Percentiles rank a stretch among this genome's conserved stretches.
phyloP scores from a whole-genome alignment of 768 basidiomycete genomes.

The Kwoniella sp. region DNA sequence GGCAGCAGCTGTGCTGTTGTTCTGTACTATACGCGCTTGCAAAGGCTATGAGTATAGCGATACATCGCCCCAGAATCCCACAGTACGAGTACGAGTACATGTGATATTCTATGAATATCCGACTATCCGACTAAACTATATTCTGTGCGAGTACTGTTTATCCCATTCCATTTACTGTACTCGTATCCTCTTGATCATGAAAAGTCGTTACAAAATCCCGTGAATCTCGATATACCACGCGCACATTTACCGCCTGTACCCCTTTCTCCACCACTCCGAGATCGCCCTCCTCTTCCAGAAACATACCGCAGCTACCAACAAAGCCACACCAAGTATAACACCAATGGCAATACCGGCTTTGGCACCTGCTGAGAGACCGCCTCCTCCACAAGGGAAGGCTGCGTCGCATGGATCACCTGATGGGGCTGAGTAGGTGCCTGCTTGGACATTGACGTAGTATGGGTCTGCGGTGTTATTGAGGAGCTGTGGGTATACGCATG shows the following conservation, averaged over 20 bases:
- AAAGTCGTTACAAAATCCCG: no score
- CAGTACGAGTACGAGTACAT: no score
- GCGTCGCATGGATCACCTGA: conserved; percentile 75
- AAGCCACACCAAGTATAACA: conserved; percentile 63
- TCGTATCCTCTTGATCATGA: no score
- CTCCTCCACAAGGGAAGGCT: conserved; percentile 62
- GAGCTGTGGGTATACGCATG: conserved; percentile 57
- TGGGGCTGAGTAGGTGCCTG: conserved; percentile 44
- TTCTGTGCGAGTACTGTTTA: no score
- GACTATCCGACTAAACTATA: no score
- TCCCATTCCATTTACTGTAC: no score
- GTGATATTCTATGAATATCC: no score
- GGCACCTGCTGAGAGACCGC: conserved; percentile 69
- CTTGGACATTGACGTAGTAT: conserved; percentile 71
- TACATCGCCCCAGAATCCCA: no score
- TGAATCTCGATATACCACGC: no score
- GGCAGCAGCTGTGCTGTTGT: no score
- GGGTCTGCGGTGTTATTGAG: conserved; percentile 70
- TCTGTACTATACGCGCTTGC: no score
- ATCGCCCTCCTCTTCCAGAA: conserved; percentile 36
- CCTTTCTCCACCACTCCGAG: conserved; percentile 29
- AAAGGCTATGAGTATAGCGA: no score
- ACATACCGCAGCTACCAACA: conserved; percentile 52
- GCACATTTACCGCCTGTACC: conserved; percentile 22
- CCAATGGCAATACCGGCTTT: conserved; percentile 70